Percentiles rank a stretch among this genome's conserved stretches.
Evolutionary conservation across 2,329 filamentous ascomycete genomes (phyloP).

Genomic region (Fusarium dlaminii): DNA sequence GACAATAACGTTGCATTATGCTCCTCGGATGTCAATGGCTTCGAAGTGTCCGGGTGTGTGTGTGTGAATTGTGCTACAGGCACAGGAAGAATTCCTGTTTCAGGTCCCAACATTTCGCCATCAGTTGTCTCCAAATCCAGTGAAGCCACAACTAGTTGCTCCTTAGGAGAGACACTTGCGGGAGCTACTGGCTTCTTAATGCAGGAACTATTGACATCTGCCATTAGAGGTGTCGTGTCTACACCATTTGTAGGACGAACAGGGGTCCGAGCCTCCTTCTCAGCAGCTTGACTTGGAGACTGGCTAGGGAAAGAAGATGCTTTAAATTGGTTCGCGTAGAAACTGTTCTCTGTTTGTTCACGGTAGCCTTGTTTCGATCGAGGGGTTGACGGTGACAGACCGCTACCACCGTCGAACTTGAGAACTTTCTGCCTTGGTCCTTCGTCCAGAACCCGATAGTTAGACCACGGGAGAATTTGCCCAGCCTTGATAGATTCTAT

Average conservation of each 20-base stretch:
- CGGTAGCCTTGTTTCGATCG: slow-evolving; percentile 71
- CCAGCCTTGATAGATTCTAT: slow-evolving; percentile 87
- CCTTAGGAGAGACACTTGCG: background rate
- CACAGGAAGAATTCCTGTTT: background rate
- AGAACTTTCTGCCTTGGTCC: slow-evolving; percentile 84
- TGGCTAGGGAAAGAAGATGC: slow-evolving; percentile 45
- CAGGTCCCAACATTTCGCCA: background rate
- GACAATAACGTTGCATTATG: slow-evolving; percentile 87
- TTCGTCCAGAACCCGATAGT: slow-evolving; percentile 86
- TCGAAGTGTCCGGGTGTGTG: slow-evolving; percentile 31
- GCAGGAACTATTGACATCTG: background rate
- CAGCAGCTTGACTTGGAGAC: slow-evolving; percentile 41
- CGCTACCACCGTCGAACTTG: slow-evolving; percentile 66
- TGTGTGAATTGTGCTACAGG: background rate
- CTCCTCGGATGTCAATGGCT: slow-evolving; percentile 89
- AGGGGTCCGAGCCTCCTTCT: slow-evolving; percentile 42
- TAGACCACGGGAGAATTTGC: slow-evolving; percentile 83
- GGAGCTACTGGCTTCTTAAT: background rate
- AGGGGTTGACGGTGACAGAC: slow-evolving; percentile 73
- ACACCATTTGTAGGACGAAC: background rate
- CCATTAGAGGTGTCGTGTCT: background rate
- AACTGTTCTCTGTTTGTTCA: slow-evolving; percentile 83
- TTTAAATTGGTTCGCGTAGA: slow-evolving; percentile 80
- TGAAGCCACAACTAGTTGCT: background rate
- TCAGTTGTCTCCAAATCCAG: background rate